Percentiles rank a stretch among this genome's conserved stretches.
These are phyloP conservation scores for Oryza longistaminata DNA, from an alignment of 176 grass and related monocot species.

Conservation along the genomic window DNA sequence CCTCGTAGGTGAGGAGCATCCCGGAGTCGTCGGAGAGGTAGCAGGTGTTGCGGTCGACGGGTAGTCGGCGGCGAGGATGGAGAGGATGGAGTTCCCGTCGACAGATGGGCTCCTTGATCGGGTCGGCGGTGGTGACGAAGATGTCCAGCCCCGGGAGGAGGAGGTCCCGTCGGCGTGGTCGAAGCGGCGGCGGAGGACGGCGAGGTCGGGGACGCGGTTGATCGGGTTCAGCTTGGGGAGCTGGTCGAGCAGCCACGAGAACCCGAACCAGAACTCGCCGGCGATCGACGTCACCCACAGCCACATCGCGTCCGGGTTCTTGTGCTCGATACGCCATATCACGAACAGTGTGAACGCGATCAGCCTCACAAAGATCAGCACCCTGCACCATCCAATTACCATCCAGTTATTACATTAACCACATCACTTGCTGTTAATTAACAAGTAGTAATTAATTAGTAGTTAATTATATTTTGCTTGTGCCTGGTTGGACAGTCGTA, in stretches of 20 bases:
- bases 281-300: slow-evolving; percentile 90
- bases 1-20: slow-evolving; percentile 82
- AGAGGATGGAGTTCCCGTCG: slow-evolving; percentile 88
- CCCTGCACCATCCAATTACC: slow-evolving; percentile 34
- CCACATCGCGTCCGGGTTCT: slow-evolving; percentile 87
- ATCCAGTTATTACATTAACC: not conserved
- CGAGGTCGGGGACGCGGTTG: slow-evolving; percentile 75
- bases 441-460: no score
- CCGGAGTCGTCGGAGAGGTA: slow-evolving; percentile 94
- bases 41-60: slow-evolving; percentile 67
- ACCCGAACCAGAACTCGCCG: slow-evolving; percentile 91
- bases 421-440: not conserved
- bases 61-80: slow-evolving; percentile 92
- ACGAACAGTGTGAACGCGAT: slow-evolving; percentile 68
- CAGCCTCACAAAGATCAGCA: slow-evolving; percentile 74
- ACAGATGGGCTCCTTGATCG: slow-evolving; percentile 82
- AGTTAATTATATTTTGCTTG: not conserved
- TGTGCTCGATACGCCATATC: slow-evolving; percentile 72
- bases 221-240: slow-evolving; percentile 82
- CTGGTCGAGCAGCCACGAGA: slow-evolving; percentile 92
- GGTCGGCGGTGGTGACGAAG: slow-evolving; percentile 88
- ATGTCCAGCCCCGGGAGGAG: slow-evolving; percentile 72
- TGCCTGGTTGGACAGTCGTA: not conserved
- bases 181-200: slow-evolving; percentile 66
- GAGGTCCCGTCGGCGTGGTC: slow-evolving; percentile 66